These are phyloP conservation scores for Eruca vesicaria DNA, from an alignment of 441 rosid genomes.

Conservation along the genomic window DNA sequence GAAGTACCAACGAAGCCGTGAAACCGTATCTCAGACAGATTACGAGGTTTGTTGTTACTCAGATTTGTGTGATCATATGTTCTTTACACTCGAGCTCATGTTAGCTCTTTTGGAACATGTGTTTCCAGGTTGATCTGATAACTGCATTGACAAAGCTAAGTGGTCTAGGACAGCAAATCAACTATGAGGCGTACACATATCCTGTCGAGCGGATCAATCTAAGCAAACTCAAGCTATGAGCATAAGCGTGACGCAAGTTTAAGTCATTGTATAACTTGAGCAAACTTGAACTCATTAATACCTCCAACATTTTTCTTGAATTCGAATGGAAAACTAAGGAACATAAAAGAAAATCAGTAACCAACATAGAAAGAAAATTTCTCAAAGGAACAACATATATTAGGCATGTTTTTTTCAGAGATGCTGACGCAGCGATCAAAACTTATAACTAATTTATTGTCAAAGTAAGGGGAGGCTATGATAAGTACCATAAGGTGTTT, in stretches of 20 bases:
- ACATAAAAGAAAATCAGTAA: neutral
- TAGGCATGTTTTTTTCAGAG: no score
- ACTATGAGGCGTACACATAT: conserved; percentile 85
- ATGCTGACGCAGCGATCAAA: no score
- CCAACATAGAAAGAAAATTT: conserved; percentile 17
- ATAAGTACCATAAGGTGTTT: no score
- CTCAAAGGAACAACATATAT: no score
- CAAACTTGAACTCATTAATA: neutral
- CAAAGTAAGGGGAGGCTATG: no score
- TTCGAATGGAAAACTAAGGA: neutral
- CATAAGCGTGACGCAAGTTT: neutral
- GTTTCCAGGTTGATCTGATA: conserved; percentile 80
- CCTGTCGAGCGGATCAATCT: conserved; percentile 60
- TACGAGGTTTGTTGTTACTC: conserved; percentile 58
- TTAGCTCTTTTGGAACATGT: neutral
- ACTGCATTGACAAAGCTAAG: conserved; percentile 79
- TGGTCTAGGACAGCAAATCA: conserved; percentile 77
- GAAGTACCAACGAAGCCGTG: conserved; percentile 91
- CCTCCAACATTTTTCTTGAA: conserved; percentile 1
- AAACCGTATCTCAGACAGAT: conserved; percentile 88
- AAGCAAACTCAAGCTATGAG: conserved; percentile 73
- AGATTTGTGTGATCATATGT: neutral
- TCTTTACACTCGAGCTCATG: neutral
- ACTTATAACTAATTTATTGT: no score
- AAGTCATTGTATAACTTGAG: neutral